phyloP scores from a whole-genome alignment of 2,329 filamentous ascomycete species.

The Pyrenochaeta sp. region DNA sequence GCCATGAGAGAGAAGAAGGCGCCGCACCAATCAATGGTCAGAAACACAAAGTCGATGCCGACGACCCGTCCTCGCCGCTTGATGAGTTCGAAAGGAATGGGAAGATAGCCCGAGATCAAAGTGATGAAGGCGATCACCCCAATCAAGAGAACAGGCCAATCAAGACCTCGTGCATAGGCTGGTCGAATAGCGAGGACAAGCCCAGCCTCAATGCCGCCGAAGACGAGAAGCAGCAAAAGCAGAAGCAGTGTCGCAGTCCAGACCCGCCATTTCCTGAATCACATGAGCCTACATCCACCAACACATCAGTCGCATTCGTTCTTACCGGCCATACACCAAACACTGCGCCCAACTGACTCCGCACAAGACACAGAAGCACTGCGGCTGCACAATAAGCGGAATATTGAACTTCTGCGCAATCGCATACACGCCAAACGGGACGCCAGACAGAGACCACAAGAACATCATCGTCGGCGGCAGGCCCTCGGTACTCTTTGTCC shows the following conservation, averaged over 20 bases:
- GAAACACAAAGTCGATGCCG: constrained; percentile 65
- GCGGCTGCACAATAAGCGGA: constrained; percentile 53
- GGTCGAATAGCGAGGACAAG: constrained; percentile 63
- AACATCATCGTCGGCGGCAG: constrained; percentile 75
- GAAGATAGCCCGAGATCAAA: constrained; percentile 61
- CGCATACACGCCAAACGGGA: constrained; percentile 69
- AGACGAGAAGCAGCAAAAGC: constrained; percentile 41
- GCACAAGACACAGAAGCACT: constrained; percentile 56
- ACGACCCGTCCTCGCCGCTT: constrained; percentile 66
- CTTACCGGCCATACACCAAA: constrained; percentile 55
- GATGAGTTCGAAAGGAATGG: constrained; percentile 66
- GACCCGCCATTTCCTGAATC: constrained; percentile 46
- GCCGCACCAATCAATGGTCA: constrained; percentile 65
- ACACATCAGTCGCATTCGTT: neutral
- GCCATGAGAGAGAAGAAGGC: constrained; percentile 69
- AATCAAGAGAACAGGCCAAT: constrained; percentile 59
- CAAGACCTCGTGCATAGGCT: constrained; percentile 59
- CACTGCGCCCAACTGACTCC: constrained; percentile 59
- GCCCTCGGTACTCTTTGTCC: constrained; percentile 69
- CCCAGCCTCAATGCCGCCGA: constrained; percentile 61
- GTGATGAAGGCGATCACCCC: constrained; percentile 64
- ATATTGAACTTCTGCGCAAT: constrained; percentile 59
- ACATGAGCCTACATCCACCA: neutral
- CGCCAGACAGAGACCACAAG: constrained; percentile 70
- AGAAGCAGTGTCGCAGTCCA: constrained; percentile 38